These are phyloP conservation scores for Isoetes taiwanensis DNA, from an alignment of 75 land plant species.

Conservation along the genomic window DNA sequence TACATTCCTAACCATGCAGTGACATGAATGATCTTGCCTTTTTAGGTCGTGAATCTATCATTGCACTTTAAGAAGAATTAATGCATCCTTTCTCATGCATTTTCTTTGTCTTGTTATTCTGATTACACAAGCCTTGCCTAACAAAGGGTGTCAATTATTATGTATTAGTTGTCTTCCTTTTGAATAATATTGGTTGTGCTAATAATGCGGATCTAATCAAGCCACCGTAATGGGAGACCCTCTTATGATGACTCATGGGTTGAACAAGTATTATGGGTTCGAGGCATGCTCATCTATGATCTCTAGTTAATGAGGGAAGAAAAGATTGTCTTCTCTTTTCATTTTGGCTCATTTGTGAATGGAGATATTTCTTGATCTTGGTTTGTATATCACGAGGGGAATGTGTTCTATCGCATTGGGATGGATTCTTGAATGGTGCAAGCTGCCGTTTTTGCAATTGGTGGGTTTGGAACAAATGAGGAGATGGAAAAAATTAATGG, in stretches of 20 bases:
- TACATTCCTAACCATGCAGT: not conserved
- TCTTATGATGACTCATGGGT: not conserved
- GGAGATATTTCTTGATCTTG: not conserved
- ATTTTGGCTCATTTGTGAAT: not conserved
- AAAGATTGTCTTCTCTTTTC: not conserved
- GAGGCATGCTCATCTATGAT: not conserved
- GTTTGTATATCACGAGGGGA: conserved; percentile 33
- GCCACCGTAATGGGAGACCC: too few species aligned
- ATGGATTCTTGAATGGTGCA: conserved; percentile 69
- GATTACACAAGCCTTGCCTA: too few species aligned
- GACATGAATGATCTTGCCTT: not conserved
- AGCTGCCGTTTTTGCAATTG: conserved; percentile 92
- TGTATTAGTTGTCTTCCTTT: not conserved
- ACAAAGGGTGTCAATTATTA: too few species aligned
- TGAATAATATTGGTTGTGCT: not conserved
- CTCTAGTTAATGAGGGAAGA: not conserved
- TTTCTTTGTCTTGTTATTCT: too few species aligned
- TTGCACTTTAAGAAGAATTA: too few species aligned
- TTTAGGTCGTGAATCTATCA: too few species aligned
- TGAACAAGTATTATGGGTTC: not conserved
- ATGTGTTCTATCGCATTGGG: conserved; percentile 96
- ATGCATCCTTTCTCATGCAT: too few species aligned
- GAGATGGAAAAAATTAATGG: conserved; percentile 92
- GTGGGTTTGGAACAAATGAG: conserved; percentile 90
- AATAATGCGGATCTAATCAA: too few species aligned